Conservation (phyloP, 805 yeast species). For the Isabelozyma heimii region DNA sequence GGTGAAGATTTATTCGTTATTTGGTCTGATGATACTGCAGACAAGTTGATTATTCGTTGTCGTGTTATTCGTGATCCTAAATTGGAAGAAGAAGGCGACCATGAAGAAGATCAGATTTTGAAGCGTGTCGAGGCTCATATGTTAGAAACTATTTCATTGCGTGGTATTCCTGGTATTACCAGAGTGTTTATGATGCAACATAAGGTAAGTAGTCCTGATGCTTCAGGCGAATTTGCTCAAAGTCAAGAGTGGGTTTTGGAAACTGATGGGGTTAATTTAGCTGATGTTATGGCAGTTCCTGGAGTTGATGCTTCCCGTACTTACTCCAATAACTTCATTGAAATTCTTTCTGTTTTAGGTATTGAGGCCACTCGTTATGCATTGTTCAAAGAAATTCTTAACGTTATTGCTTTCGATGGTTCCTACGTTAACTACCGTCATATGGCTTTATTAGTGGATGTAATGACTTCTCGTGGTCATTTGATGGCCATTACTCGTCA, state of each 20-base stretch:
- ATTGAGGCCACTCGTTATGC: conserved; percentile 98
- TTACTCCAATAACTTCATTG: conserved; percentile 95
- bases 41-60: conserved; percentile 93
- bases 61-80: conserved; percentile 97
- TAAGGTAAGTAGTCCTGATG: conserved; percentile 68
- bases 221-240: conserved; percentile 82
- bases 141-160: conserved; percentile 89
- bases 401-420: conserved; percentile 99
- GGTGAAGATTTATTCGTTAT: conserved; percentile 95
- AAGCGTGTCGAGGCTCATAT: conserved; percentile 93
- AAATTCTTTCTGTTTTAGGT: conserved; percentile 90
- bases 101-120: conserved; percentile 95
- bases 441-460: conserved; percentile 95
- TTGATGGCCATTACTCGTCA: conserved; percentile 99
- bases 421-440: conserved; percentile 98
- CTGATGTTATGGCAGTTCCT: conserved; percentile 91
- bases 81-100: conserved; percentile 89
- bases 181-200: conserved; percentile 90
- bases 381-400: conserved; percentile 87
- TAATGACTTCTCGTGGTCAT: conserved; percentile 98
- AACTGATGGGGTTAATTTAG: conserved; percentile 95
- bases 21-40: conserved; percentile 99
- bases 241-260: conserved; percentile 97
- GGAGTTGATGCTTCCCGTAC: conserved; percentile 92
- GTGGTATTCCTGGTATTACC: conserved; percentile 93